Evolutionary conservation across 108 stramenopile genomes (phyloP), one percentile per base, ranked within the genome.

Genomic region (Cyclostephanos tholiformis): DNA sequence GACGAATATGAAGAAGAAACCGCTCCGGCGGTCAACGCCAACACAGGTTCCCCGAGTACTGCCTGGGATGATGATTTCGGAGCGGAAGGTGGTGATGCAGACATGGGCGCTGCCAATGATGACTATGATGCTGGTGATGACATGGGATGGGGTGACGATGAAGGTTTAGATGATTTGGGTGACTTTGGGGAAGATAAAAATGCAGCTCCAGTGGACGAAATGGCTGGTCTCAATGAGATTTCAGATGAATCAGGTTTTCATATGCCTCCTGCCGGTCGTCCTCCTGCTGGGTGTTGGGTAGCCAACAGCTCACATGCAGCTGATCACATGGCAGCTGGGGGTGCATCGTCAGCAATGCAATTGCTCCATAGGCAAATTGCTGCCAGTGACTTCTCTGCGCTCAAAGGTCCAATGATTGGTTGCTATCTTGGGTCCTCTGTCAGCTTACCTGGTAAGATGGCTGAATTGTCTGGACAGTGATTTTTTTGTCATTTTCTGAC

Each of bases 291-390:
- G 23, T 87, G 85, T 71, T 99, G 97, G 97, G 89, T 85, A 56
- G 86, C 88, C 46, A 97, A 98, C 71, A 95, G 93, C 27, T 95
- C 97, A 16, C 95, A 96, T 74, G 95, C 97, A 16, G 95, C 98
- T 13, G 98, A 98, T 85, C 99, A 99, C 74, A 85, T 89, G 60
- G 98, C 98, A n/a, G 99, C 97, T 30, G 99, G 99, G 10, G 86
- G 79, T 35, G 91, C 97, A 59, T 83, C 93, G 43, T 93, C 95
- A n/a, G 96, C 98, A 10, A 89, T 98, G 91, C 94, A 98, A 74
- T 84, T 98, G 64, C 89, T 99, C 72, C 95, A 97, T 79, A 85
- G 99, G 22, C 99, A 99, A 84, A 97, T 98, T 82, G 98, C 98
- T 11, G 95, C 94, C 12, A 97, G 91, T 58, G 92, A 97, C 65